Percentiles rank a stretch among this genome's conserved stretches.
Conservation (phyloP, 371 early-diverging fungal genomes). For the Actinomucor elegans region DNA sequence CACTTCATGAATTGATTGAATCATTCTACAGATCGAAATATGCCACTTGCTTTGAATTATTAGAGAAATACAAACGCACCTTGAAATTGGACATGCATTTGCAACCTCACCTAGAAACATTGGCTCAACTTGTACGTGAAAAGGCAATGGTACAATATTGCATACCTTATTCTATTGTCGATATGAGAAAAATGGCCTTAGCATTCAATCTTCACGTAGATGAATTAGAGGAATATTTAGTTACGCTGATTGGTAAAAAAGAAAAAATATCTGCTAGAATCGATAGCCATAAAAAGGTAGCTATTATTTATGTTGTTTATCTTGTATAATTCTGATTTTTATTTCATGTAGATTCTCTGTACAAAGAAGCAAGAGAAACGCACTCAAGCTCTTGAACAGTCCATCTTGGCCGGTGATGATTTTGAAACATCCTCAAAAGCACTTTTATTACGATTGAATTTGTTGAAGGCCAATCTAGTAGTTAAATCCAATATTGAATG, state of each 20-base stretch:
- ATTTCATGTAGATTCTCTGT: conserved; percentile 41
- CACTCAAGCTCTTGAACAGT: conserved; percentile 59
- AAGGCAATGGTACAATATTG: conserved; percentile 84
- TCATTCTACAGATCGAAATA: conserved; percentile 81
- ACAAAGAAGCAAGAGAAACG: conserved; percentile 68
- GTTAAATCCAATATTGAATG: too few relatives aligned
- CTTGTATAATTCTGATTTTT: neutral
- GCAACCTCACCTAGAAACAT: conserved; percentile 61
- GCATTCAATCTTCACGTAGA: conserved; percentile 65
- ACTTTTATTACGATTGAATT: conserved; percentile 58
- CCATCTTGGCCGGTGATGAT: conserved; percentile 59
- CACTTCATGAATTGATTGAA: conserved; percentile 66
- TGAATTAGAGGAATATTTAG: conserved; percentile 70
- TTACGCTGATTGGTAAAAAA: conserved; percentile 62
- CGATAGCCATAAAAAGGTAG: conserved; percentile 84
- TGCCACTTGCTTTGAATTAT: conserved; percentile 60
- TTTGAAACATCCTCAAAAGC: conserved; percentile 61
- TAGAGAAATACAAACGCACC: conserved; percentile 68
- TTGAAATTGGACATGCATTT: conserved; percentile 76
- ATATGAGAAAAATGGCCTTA: conserved; percentile 77
- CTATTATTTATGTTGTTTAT: too few relatives aligned
- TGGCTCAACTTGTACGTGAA: conserved; percentile 71
- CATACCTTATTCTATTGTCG: conserved; percentile 75
- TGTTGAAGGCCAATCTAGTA: conserved; percentile 53
- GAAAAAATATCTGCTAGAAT: conserved; percentile 71